Conservation (phyloP, 768 basidiomycete genomes). For the Serendipita indica region DNA sequence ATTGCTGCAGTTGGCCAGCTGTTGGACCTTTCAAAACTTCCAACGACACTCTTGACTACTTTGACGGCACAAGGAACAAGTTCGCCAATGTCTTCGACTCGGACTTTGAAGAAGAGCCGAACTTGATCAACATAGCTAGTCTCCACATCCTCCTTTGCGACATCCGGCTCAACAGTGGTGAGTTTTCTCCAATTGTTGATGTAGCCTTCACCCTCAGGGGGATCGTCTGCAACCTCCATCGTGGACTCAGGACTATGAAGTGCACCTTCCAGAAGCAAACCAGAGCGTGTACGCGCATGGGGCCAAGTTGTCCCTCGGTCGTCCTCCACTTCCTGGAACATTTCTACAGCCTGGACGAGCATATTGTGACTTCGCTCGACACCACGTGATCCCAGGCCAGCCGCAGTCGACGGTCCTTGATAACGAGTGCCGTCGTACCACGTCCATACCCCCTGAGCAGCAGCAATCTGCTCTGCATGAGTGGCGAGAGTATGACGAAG, state of each 20-base stretch:
- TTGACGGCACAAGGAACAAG: constrained; percentile 1
- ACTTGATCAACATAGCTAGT: constrained; percentile 15
- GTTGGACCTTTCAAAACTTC: background rate
- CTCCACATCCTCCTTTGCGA: background rate
- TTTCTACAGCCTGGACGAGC: background rate
- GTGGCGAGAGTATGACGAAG: constrained; percentile 32
- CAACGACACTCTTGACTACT: background rate
- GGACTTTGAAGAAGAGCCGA: constrained; percentile 8
- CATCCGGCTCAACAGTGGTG: background rate
- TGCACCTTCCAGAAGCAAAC: background rate
- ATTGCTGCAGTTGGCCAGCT: background rate
- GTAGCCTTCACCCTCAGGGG: background rate
- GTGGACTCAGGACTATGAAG: background rate
- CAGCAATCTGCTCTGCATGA: constrained; percentile 78
- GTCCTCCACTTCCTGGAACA: background rate
- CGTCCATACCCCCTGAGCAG: constrained; percentile 70
- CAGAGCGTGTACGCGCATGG: background rate
- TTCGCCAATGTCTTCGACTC: background rate
- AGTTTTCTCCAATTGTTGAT: background rate
- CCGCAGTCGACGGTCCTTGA: background rate
- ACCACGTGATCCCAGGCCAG: background rate
- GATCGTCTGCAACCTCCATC: background rate
- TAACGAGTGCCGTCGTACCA: constrained; percentile 40
- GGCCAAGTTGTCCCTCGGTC: background rate
- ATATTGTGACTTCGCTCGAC: background rate